Percentiles rank a stretch among this genome's conserved stretches.
phyloP scores from a whole-genome alignment of 2,329 filamentous ascomycete genomes.

The Penicillium sclerotiorum region DNA sequence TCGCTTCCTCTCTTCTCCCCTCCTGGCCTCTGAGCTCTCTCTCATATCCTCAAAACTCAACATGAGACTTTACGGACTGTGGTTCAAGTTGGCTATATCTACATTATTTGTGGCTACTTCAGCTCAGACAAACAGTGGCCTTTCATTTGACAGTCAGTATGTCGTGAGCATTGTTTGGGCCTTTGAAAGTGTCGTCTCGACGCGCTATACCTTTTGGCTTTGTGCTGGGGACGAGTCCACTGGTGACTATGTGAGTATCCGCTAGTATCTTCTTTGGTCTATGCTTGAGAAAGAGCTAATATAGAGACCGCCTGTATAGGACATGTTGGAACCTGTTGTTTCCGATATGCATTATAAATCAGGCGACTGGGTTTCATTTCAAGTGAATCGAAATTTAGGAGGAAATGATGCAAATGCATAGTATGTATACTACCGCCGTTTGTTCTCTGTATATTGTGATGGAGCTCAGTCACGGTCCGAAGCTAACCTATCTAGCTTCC shows the following conservation, averaged over 20 bases:
- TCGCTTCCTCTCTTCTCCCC: not conserved
- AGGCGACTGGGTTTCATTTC: conserved; percentile 49
- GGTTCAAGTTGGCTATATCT: conserved; percentile 39
- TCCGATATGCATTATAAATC: conserved; percentile 38
- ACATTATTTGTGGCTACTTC: conserved; percentile 46
- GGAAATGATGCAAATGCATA: conserved; percentile 57
- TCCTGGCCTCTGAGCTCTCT: conserved; percentile 5
- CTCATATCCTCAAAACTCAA: conserved; percentile 15
- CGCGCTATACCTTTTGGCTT: conserved; percentile 59
- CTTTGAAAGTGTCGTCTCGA: conserved; percentile 14
- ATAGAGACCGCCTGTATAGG: conserved; percentile 33
- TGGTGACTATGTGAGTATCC: conserved; percentile 45
- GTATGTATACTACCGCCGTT: conserved; percentile 46
- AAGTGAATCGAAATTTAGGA: conserved; percentile 47
- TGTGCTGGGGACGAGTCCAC: conserved; percentile 62
- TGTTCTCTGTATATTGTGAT: not conserved
- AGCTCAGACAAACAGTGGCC: conserved; percentile 57
- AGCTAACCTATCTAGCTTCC: conserved; percentile 48
- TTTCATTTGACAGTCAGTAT: conserved; percentile 52
- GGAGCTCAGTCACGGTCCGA: not conserved
- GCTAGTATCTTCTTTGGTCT: not conserved
- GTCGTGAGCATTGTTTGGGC: conserved; percentile 43
- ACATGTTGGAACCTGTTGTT: conserved; percentile 46
- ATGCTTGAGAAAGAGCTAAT: not conserved
- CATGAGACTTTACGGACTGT: conserved; percentile 31